Conservation (phyloP, 2,329 filamentous ascomycete genomes). For the Stemphylium beticola region DNA sequence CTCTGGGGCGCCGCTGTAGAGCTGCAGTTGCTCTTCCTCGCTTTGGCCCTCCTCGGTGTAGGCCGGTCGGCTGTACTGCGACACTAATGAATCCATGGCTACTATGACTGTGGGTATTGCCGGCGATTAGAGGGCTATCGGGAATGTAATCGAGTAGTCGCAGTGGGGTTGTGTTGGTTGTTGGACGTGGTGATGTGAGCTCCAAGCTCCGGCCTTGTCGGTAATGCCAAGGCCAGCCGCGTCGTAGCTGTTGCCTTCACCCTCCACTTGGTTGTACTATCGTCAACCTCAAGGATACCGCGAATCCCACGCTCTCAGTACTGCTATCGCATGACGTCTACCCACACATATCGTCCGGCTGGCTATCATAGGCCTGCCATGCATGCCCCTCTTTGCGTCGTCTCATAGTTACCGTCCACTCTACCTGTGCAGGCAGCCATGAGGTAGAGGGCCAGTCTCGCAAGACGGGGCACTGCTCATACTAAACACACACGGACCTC, state of each 20-base stretch:
- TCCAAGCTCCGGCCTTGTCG: constrained; percentile 18
- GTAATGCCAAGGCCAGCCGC: constrained; percentile 19
- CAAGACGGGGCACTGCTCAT: not conserved
- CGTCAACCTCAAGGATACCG: not conserved
- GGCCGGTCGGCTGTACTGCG: constrained; percentile 84
- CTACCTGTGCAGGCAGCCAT: not conserved
- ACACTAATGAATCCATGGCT: constrained; percentile 88
- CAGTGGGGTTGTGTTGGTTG: constrained; percentile 19
- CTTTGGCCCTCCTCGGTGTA: constrained; percentile 75
- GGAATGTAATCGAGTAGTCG: constrained; percentile 13
- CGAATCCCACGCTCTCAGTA: not conserved
- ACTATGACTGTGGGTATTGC: constrained; percentile 15
- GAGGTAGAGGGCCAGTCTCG: not conserved
- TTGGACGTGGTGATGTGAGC: constrained; percentile 29
- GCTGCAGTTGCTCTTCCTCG: constrained; percentile 75
- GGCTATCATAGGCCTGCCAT: not conserved
- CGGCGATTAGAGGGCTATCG: constrained; percentile 2
- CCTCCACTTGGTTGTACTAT: not conserved
- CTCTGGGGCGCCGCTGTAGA: constrained; percentile 71
- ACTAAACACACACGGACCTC: not conserved
- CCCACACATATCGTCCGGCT: not conserved
- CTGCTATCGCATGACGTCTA: not conserved
- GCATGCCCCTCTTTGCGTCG: not conserved
- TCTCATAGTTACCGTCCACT: not conserved
- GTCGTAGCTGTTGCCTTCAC: constrained; percentile 18